These are phyloP conservation scores for Zymoseptoria pseudotritici DNA, from an alignment of 2,329 filamentous ascomycete genomes.

Conservation along the genomic window DNA sequence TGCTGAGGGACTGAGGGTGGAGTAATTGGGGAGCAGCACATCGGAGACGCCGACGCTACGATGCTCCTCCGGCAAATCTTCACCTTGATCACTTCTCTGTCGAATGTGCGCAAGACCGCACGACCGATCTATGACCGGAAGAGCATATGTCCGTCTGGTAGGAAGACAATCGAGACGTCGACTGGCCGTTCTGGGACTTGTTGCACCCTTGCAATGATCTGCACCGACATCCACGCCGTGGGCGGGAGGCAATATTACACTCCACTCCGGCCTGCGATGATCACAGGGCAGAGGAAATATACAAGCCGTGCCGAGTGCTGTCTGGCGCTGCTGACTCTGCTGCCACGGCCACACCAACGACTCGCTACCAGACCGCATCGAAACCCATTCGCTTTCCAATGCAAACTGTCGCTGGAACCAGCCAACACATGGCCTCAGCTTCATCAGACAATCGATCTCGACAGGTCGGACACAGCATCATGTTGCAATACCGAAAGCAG, in stretches of 20 bases:
- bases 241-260: background rate
- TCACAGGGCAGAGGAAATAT: too few relatives aligned
- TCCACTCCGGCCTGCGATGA: background rate
- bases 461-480: slow-evolving; percentile 2
- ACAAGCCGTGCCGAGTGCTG: too few relatives aligned
- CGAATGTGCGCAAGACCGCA: background rate
- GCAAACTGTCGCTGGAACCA: too few relatives aligned
- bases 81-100: background rate
- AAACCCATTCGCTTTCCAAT: too few relatives aligned
- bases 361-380: too few relatives aligned
- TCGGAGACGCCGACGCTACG: background rate
- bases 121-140: background rate
- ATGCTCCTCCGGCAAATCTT: background rate
- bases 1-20: slow-evolving; percentile 42
- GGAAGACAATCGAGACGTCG: background rate
- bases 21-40: slow-evolving; percentile 9
- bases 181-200: background rate
- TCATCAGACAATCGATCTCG: slow-evolving; percentile 10
- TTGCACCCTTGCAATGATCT: background rate
- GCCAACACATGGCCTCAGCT: slow-evolving; percentile 10
- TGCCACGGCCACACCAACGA: too few relatives aligned
- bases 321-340: too few relatives aligned
- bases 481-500: slow-evolving; percentile 30
- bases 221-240: background rate
- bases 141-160: too few relatives aligned